These are phyloP conservation scores for Tephrocybe rancida DNA, from an alignment of 768 basidiomycete genomes.

Conservation along the genomic window DNA sequence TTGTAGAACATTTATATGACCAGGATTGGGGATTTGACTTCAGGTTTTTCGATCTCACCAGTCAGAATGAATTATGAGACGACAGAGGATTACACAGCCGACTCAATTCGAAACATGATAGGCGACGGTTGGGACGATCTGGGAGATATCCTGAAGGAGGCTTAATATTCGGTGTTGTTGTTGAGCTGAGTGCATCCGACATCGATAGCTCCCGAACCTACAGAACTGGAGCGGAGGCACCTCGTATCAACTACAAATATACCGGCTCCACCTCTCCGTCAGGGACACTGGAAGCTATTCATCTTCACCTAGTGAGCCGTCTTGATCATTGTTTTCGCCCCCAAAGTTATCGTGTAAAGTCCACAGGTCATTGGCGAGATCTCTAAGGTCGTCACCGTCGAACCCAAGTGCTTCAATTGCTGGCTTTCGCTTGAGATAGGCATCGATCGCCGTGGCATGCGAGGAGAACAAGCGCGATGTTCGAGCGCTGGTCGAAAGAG, in stretches of 20 bases:
- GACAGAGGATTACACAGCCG: too few relatives aligned
- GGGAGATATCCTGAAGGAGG: too few relatives aligned
- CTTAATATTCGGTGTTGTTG: too few relatives aligned
- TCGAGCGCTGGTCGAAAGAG: conserved; percentile 43
- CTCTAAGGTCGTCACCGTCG: conserved; percentile 58
- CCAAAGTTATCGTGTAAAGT: conserved; percentile 50
- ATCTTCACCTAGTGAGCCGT: conserved; percentile 14
- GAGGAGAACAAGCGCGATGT: conserved; percentile 44
- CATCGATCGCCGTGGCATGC: conserved; percentile 56
- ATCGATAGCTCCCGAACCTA: too few relatives aligned
- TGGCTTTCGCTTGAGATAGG: conserved; percentile 40
- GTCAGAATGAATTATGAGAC: too few relatives aligned
- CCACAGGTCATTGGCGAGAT: conserved; percentile 62
- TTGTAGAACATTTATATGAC: too few relatives aligned
- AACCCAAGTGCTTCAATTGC: conserved; percentile 39
- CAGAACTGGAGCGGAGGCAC: background rate
- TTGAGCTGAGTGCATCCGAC: too few relatives aligned
- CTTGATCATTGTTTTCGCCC: conserved; percentile 21
- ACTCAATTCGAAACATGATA: too few relatives aligned
- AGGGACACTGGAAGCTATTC: conserved; percentile 2
- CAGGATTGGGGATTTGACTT: too few relatives aligned
- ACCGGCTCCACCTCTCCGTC: too few relatives aligned
- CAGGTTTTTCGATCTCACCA: too few relatives aligned
- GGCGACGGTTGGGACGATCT: too few relatives aligned
- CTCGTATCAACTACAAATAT: conserved; percentile 8